Evolutionary conservation across 495 filamentous ascomycete genomes (phyloP).

Genomic region (Xylaria longipes): DNA sequence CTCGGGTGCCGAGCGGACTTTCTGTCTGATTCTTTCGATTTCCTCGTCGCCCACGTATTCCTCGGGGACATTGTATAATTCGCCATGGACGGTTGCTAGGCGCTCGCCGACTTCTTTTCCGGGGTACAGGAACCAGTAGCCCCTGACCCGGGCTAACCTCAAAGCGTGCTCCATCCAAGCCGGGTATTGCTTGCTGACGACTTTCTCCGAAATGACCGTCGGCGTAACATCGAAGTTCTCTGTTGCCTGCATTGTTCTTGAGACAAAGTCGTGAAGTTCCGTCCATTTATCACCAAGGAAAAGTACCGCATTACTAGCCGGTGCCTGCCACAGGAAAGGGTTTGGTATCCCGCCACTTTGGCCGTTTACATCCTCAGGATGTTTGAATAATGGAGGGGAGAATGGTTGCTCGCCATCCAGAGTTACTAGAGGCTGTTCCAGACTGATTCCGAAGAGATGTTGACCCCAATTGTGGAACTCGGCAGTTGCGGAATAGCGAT

Average conservation of each 20-base stretch:
- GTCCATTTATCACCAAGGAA: constrained; percentile 85
- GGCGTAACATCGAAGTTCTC: constrained; percentile 39
- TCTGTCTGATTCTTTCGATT: constrained; percentile 31
- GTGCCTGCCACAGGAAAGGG: constrained; percentile 81
- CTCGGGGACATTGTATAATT: constrained; percentile 73
- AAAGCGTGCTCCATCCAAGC: constrained; percentile 80
- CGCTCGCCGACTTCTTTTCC: constrained; percentile 55
- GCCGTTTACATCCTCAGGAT: constrained; percentile 32
- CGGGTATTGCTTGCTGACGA: constrained; percentile 67
- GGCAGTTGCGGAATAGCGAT: constrained; percentile 67
- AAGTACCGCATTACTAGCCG: constrained; percentile 77
- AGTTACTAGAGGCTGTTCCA: constrained; percentile 71
- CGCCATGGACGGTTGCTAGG: constrained; percentile 73
- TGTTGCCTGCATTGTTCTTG: constrained; percentile 57
- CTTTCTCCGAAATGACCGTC: constrained; percentile 50
- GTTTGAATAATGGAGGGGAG: constrained; percentile 51
- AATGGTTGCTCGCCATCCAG: constrained; percentile 63
- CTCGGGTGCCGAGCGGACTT: constrained; percentile 34
- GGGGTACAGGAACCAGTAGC: constrained; percentile 79
- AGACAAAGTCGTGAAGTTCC: constrained; percentile 78
- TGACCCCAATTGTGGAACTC: constrained; percentile 49
- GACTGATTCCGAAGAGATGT: constrained; percentile 73
- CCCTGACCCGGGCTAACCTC: constrained; percentile 71
- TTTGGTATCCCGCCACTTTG: constrained; percentile 42
- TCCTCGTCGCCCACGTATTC: constrained; percentile 58